A percentile compares a stretch with the other conserved stretches of the same genome.
Conservation (phyloP, 306 rosid genomes). For the Acacia crassicarpa region DNA sequence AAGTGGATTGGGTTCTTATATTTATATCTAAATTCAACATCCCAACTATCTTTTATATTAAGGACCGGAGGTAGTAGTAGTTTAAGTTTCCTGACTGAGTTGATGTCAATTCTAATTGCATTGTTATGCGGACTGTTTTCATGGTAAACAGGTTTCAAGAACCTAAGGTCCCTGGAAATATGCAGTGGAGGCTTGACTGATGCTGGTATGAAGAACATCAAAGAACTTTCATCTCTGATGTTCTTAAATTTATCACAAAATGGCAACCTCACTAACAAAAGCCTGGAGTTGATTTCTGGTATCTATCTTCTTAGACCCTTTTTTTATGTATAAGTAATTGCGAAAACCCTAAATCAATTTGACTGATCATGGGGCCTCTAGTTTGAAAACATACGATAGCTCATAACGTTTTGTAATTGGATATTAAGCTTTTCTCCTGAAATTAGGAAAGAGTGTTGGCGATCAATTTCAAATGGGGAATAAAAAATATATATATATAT, state of each 20-base stretch:
- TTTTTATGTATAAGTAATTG: constrained; percentile 11
- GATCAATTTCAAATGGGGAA: not conserved
- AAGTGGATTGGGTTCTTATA: too few relatives aligned
- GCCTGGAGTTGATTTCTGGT: constrained; percentile 88
- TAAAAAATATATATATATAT: not conserved
- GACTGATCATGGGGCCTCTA: not conserved
- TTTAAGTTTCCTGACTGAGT: constrained; percentile 16
- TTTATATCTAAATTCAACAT: too few relatives aligned
- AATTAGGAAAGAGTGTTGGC: not conserved
- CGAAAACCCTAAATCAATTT: constrained; percentile 18
- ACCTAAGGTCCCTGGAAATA: constrained; percentile 86
- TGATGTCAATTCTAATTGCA: not conserved
- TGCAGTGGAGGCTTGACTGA: constrained; percentile 96
- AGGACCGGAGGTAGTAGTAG: not conserved
- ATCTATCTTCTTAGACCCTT: constrained; percentile 32
- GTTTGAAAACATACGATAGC: not conserved
- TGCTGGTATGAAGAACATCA: constrained; percentile 83
- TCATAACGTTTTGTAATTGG: not conserved
- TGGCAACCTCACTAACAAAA: constrained; percentile 79
- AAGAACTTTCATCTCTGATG: constrained; percentile 73
- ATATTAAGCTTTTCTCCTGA: constrained; percentile 12
- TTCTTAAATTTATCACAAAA: constrained; percentile 91
- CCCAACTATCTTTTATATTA: too few relatives aligned
- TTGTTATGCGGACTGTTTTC: not conserved
- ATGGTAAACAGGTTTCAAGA: constrained; percentile 67